phyloP scores from a whole-genome alignment of 345 rosid genomes.

The Boechera stricta region DNA sequence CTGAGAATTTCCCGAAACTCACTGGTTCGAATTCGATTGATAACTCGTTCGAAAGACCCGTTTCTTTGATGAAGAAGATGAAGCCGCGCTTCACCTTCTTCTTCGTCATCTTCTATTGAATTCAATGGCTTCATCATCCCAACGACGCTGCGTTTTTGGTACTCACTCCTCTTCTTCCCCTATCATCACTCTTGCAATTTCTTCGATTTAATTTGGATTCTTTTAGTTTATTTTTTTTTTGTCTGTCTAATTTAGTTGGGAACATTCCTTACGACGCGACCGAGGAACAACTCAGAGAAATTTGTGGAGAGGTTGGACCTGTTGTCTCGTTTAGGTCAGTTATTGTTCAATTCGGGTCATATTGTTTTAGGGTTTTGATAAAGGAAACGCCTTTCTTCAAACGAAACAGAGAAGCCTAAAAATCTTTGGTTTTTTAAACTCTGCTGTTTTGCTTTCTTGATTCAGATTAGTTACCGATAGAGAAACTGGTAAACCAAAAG shows the following conservation, averaged over 20 bases:
- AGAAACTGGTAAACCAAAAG: conserved; percentile 99
- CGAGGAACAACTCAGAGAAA: conserved; percentile 96
- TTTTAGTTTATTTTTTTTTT: background rate
- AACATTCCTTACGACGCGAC: conserved; percentile 98
- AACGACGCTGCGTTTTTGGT: conserved; percentile 99
- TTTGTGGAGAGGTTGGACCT: conserved; percentile 97
- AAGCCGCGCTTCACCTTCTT: conserved; percentile 68
- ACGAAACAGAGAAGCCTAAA: no score
- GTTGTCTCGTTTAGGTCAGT: conserved; percentile 96
- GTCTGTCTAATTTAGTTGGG: conserved; percentile 64
- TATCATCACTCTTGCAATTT: background rate
- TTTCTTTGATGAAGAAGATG: conserved; percentile 62
- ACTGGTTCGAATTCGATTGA: conserved; percentile 9
- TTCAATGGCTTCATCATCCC: conserved; percentile 84
- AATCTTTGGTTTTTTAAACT: background rate
- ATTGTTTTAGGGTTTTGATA: conserved; percentile 25
- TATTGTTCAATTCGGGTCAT: background rate
- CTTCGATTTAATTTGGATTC: conserved; percentile 10
- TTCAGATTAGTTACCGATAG: conserved; percentile 92
- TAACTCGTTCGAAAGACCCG: conserved; percentile 4
- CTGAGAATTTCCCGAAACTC: conserved; percentile 1
- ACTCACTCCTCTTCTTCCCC: conserved; percentile 33
- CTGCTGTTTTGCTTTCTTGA: conserved; percentile 18
- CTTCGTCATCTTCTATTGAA: conserved; percentile 55
- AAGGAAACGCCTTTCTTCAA: conserved; percentile 4